Evolutionary conservation across 2,329 filamentous ascomycete genomes (phyloP).

Genomic region (Bisporella sp.): DNA sequence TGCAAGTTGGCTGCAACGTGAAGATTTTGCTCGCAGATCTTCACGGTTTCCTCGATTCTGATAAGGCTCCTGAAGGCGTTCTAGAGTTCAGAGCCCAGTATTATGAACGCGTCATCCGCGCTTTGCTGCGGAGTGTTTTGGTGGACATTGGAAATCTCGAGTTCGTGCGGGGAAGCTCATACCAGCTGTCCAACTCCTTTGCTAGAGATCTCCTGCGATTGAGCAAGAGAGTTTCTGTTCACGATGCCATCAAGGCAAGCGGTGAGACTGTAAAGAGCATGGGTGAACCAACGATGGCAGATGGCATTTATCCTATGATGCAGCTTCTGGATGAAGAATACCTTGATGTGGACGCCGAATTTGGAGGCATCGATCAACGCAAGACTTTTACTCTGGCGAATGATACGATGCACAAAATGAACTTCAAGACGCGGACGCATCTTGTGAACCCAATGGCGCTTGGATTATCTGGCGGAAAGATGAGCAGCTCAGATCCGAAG

Average conservation of each 20-base stretch:
- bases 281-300: neutral
- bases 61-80: slow-evolving; percentile 79
- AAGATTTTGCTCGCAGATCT: slow-evolving; percentile 65
- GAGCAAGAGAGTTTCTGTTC: neutral
- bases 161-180: slow-evolving; percentile 1
- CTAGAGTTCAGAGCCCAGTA: slow-evolving; percentile 72
- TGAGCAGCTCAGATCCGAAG: neutral
- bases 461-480: neutral
- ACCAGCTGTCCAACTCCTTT: slow-evolving; percentile 51
- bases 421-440: neutral
- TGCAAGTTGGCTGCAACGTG: slow-evolving; percentile 73
- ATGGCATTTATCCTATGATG: neutral
- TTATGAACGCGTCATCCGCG: slow-evolving; percentile 68
- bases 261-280: neutral
- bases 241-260: neutral
- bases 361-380: slow-evolving; percentile 50
- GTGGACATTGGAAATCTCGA: slow-evolving; percentile 65
- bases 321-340: slow-evolving; percentile 47
- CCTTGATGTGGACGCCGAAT: slow-evolving; percentile 69
- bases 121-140: slow-evolving; percentile 70
- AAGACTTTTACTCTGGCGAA: neutral
- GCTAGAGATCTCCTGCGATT: slow-evolving; percentile 50
- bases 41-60: slow-evolving; percentile 69
- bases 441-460: neutral
- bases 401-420: neutral